These are phyloP conservation scores for Oryza longistaminata DNA, from an alignment of 176 grass and related monocot species.

Conservation along the genomic window DNA sequence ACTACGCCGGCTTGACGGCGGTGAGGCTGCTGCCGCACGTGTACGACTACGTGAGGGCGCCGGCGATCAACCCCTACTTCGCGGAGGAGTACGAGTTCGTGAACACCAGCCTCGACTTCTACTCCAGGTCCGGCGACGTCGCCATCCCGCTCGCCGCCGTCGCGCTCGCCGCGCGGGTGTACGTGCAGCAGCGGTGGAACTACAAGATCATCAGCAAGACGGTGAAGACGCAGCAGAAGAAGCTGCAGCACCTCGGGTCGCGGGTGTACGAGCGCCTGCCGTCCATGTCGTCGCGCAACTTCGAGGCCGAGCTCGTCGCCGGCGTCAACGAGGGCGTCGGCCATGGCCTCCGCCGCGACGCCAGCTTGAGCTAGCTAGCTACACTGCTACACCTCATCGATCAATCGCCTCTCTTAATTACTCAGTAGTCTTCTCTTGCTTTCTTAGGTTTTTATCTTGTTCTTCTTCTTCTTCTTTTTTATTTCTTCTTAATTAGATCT, in stretches of 20 bases:
- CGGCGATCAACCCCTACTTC: constrained; percentile 88
- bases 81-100: constrained; percentile 88
- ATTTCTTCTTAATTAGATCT: neutral
- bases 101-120: constrained; percentile 87
- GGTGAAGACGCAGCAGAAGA: constrained; percentile 78
- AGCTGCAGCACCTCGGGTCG: constrained; percentile 78
- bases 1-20: constrained; percentile 72
- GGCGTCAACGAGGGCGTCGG: constrained; percentile 50
- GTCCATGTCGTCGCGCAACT: constrained; percentile 64
- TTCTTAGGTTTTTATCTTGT: constrained; percentile 9
- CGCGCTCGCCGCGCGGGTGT: constrained; percentile 52
- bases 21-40: constrained; percentile 81
- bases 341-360: constrained; percentile 13
- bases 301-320: constrained; percentile 83
- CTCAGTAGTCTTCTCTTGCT: neutral
- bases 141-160: constrained; percentile 67
- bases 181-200: constrained; percentile 89
- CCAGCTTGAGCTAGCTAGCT: constrained; percentile 33
- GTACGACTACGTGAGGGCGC: constrained; percentile 78
- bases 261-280: constrained; percentile 86
- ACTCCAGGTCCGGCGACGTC: constrained; percentile 80
- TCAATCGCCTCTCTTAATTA: neutral
- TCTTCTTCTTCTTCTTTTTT: neutral
- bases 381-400: neutral
- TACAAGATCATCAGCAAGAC: constrained; percentile 78